Conservation (phyloP, 2,329 filamentous ascomycete species). For the Exserohilum turcica region DNA sequence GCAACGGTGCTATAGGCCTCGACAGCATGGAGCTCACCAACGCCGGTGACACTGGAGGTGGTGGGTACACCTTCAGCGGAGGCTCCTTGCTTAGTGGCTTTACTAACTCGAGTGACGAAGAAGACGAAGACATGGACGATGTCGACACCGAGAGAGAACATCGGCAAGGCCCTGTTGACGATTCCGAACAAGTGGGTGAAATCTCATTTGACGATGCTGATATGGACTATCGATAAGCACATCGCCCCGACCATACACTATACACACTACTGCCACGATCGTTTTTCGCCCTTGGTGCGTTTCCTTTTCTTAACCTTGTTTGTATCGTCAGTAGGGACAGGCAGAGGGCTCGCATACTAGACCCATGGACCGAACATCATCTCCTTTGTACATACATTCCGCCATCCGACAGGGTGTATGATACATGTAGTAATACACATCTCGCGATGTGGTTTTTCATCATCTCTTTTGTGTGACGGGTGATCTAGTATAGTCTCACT, state of each 20-base stretch:
- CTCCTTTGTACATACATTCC: conserved; percentile 36
- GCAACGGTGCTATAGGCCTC: conserved; percentile 59
- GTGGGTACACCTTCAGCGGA: conserved; percentile 74
- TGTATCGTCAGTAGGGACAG: conserved; percentile 14
- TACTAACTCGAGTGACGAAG: conserved; percentile 92
- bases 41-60: conserved; percentile 68
- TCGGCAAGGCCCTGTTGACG: conserved; percentile 53
- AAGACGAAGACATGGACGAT: conserved; percentile 91
- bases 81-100: conserved; percentile 86
- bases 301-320: conserved; percentile 31
- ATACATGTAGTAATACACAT: conserved; percentile 40
- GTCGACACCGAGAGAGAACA: conserved; percentile 71
- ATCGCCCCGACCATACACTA: conserved; percentile 25
- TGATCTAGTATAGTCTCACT: conserved; percentile 6
- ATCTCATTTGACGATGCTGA: conserved; percentile 66
- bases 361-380: conserved; percentile 17
- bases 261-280: conserved; percentile 36
- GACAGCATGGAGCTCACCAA: conserved; percentile 70
- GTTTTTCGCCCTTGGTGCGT: conserved; percentile 48
- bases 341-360: conserved; percentile 11
- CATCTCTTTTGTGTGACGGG: conserved; percentile 18
- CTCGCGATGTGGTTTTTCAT: conserved; percentile 23
- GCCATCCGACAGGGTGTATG: conserved; percentile 32
- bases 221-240: conserved; percentile 62
- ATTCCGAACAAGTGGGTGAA: conserved; percentile 70